Conservation (phyloP, 371 early-diverging fungal genomes). For the Lichtheimia corymbifera region DNA sequence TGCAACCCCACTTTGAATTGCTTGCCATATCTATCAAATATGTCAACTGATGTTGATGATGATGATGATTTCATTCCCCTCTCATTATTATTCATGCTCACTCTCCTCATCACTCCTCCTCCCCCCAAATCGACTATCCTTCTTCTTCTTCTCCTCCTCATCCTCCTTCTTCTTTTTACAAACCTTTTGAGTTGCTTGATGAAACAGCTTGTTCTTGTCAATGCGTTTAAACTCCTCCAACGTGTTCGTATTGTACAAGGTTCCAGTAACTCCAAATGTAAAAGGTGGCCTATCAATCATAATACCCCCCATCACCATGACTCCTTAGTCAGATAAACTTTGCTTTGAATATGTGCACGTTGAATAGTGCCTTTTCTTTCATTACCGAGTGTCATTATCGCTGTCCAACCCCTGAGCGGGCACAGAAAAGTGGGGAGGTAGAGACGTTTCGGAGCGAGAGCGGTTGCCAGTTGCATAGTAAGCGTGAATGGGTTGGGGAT, state of each 20-base stretch:
- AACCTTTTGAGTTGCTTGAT: constrained; percentile 45
- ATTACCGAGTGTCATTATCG: constrained; percentile 24
- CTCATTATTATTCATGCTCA: too few species aligned
- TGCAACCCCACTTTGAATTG: constrained; percentile 68
- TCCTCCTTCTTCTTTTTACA: neutral
- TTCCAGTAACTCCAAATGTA: constrained; percentile 56
- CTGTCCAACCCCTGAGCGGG: constrained; percentile 36
- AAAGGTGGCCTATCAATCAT: constrained; percentile 38
- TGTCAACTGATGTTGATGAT: neutral
- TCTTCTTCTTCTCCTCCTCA: neutral
- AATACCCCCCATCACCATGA: neutral
- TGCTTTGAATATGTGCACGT: too few species aligned
- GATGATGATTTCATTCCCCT: too few species aligned
- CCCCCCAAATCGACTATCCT: neutral
- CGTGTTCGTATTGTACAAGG: constrained; percentile 85
- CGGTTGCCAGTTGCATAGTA: constrained; percentile 61
- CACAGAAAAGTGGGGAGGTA: constrained; percentile 32
- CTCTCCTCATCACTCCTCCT: too few species aligned
- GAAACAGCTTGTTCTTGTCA: constrained; percentile 76
- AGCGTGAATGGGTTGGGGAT: constrained; percentile 55
- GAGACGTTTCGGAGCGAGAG: constrained; percentile 16
- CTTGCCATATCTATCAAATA: constrained; percentile 61
- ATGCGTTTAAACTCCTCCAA: constrained; percentile 83
- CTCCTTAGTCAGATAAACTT: neutral
- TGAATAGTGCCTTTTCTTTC: neutral